Evolutionary conservation across 2,329 filamentous ascomycete genomes (phyloP).

Genomic region (Penicillium decumbens): DNA sequence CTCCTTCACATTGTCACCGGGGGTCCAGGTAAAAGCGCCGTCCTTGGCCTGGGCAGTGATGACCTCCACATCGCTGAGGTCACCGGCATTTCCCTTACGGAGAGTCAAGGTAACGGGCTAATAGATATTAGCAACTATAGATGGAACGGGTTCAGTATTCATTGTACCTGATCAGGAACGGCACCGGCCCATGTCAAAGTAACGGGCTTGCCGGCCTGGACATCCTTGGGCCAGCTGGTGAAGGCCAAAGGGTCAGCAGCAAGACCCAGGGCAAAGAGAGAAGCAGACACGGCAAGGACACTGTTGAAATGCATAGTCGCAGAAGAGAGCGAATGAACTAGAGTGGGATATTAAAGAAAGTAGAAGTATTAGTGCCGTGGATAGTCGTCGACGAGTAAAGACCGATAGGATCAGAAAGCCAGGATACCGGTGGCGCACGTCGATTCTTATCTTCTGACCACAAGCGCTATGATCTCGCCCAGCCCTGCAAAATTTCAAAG

Average conservation of each 20-base stretch:
- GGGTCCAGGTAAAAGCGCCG: conserved; percentile 51
- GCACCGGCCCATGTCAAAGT: conserved; percentile 47
- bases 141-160: not conserved
- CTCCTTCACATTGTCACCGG: conserved; percentile 40
- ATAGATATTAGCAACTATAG: not conserved
- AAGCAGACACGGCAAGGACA: conserved; percentile 45
- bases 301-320: conserved; percentile 50
- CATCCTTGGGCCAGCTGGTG: conserved; percentile 48
- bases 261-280: conserved; percentile 41
- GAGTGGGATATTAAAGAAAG: conserved; percentile 15
- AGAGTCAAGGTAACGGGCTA: conserved; percentile 54
- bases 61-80: conserved; percentile 50
- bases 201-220: conserved; percentile 48
- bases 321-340: conserved; percentile 1
- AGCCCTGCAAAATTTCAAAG: conserved; percentile 5
- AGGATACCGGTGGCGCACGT: conserved; percentile 14
- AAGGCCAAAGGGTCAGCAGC: conserved; percentile 49
- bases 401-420: conserved; percentile 1
- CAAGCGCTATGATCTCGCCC: not conserved
- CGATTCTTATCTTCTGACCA: conserved; percentile 18
- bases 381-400: conserved; percentile 1
- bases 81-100: conserved; percentile 47
- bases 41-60: conserved; percentile 46
- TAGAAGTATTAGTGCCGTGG: conserved; percentile 4
- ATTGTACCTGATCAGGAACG: conserved; percentile 34